These are phyloP conservation scores for Claviceps sorghi DNA, from an alignment of 2,329 filamentous ascomycete genomes.

Conservation along the genomic window DNA sequence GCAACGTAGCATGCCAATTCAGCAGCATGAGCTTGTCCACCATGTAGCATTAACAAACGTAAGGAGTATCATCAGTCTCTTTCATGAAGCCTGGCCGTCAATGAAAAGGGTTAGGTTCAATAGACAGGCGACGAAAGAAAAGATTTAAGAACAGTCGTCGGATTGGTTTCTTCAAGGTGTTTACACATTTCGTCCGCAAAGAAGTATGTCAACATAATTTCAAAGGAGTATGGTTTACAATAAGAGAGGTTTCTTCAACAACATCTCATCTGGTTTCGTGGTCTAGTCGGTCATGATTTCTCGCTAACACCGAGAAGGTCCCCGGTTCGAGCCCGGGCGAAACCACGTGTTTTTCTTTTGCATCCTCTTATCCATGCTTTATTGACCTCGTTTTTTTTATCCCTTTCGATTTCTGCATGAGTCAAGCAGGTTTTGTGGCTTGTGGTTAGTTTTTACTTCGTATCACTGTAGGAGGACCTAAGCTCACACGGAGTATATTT, in stretches of 20 bases:
- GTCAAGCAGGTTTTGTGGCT: too few species aligned
- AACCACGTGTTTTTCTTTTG: conserved; percentile 17
- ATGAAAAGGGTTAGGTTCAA: not conserved
- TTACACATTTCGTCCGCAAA: too few species aligned
- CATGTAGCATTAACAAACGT: not conserved
- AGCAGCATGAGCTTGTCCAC: not conserved
- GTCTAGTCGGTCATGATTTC: conserved; percentile 27
- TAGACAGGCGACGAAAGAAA: not conserved
- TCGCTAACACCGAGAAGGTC: conserved; percentile 27
- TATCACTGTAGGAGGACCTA: too few species aligned
- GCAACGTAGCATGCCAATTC: not conserved
- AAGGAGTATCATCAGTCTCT: not conserved
- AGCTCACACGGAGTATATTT: too few species aligned
- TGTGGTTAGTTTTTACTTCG: too few species aligned
- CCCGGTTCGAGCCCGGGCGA: conserved; percentile 25
- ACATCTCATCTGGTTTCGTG: conserved; percentile 16
- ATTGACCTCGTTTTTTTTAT: not conserved
- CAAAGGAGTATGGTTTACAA: too few species aligned
- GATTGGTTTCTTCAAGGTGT: not conserved
- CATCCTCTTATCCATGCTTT: not conserved
- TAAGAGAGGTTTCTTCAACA: not conserved
- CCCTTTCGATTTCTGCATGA: too few species aligned
- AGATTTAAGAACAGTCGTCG: not conserved
- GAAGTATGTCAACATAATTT: too few species aligned
- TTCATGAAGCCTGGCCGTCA: not conserved